Base-by-base conservation (phyloP, 73 alveolate genomes). In the Paramecium sonneborni region DNA sequence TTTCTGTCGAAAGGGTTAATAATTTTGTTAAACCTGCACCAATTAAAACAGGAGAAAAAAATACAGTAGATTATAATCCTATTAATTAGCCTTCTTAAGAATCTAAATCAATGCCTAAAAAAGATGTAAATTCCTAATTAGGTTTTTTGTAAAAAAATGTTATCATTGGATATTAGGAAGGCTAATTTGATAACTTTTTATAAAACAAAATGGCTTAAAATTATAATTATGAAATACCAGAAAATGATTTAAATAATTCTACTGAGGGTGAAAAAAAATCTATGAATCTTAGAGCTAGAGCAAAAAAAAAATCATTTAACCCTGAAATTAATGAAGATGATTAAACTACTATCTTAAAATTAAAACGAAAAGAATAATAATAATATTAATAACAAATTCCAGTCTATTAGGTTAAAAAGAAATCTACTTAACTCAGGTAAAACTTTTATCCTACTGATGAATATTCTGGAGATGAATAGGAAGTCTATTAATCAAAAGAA, bases 61-160 rank as follows among this genome's bases (percentile, higher is more conserved):
- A 26, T 48, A 74, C 68, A 35, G 58, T 35, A 34, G 32, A 28
- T 8, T 74, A 15, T 8, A 37, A 74, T 74, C 10, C 35, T 12
- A 34, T 34, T 30, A 26, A 1, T 70, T 34, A 70, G 38, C 79
- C 79, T 58, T 32, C 52, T 12, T 37, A 74, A 18, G 87, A 74
- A 74, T 74, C 87, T 10, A 74, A 39, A n/a, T 74, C 87, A 74
- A 74, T 74, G 87, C 87, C 87, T 37, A 74, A 74, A 39, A 74
- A 39, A 18, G 87, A 74, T 74, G 58, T 74, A 5, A 74, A 34
- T 39, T 74, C 87, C 11, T 74, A 74, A 74, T 39, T 74, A 74
- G 56, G 58, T 28, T 74, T 74, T 15, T 37, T 39, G 24, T 37
- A 34, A 37, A 74, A 74, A 15, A 74, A 74, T 74, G 58, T 74